phyloP scores from a whole-genome alignment of 768 basidiomycete genomes.

The Neoboletus magnificus region DNA sequence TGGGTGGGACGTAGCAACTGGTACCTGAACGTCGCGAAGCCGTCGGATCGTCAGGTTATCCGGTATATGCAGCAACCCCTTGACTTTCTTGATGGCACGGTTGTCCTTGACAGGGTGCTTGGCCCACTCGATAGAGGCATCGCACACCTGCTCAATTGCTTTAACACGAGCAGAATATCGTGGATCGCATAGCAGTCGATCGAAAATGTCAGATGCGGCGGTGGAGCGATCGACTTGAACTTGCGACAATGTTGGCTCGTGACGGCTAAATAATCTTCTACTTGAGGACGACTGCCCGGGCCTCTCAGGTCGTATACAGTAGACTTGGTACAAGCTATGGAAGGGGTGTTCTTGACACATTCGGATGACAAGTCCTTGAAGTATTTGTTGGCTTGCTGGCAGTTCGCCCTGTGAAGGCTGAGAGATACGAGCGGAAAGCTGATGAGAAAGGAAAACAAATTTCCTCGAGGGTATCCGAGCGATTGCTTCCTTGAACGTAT shows the following conservation, averaged over 20 bases:
- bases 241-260: constrained; percentile 35
- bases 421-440: constrained; percentile 86
- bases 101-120: constrained; percentile 50
- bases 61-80: constrained; percentile 43
- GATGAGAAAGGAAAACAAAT: constrained; percentile 89
- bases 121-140: constrained; percentile 73
- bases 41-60: constrained; percentile 41
- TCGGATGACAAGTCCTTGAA: constrained; percentile 62
- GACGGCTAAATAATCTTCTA: constrained; percentile 48
- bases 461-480: constrained; percentile 76
- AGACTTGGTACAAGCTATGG: constrained; percentile 88
- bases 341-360: constrained; percentile 93
- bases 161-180: constrained; percentile 37
- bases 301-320: constrained; percentile 55
- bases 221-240: constrained; percentile 53
- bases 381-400: constrained; percentile 48
- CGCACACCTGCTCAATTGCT: constrained; percentile 58
- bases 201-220: constrained; percentile 64
- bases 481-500: constrained; percentile 44
- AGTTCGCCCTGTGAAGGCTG: constrained; percentile 32
- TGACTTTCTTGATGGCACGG: constrained; percentile 19
- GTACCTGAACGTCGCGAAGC: constrained; percentile 61
- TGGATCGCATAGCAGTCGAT: constrained; percentile 47
- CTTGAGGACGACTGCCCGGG: constrained; percentile 18
- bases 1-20: constrained; percentile 73